Base-by-base conservation (phyloP, 2,329 filamentous ascomycete species). In the Endothia cerciana region DNA sequence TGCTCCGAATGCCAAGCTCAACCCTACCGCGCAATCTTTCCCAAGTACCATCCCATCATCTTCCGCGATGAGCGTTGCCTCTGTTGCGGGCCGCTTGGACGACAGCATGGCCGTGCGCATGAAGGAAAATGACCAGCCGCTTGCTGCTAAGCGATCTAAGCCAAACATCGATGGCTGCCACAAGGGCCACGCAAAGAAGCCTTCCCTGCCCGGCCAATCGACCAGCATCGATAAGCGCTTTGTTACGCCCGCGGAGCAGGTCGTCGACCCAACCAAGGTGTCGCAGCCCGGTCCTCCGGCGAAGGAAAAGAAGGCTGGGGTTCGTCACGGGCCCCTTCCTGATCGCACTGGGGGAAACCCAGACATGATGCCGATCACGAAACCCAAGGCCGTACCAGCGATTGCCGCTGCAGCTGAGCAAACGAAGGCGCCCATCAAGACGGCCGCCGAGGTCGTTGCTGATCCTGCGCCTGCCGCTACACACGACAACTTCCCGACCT, bases 221-320 rank as follows among this genome's bases (percentile, higher is more conserved):
- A 58, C 22, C 1, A 33, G 19, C 36, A 40, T 40, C 22, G 59
- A 67, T 38, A 59, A 65, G 55, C 63, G 65, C 63, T 30, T 67
- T 19, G 22, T 67, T 30, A 65, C 65, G 1, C 65, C 63, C 5
- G 65, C 63, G 17, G 65, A 65, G 47, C 65, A 67, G 65, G 40
- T 62, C 25, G 22, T 63, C n/a, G 63, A 67, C 41, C 43, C 65
- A 7, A 17, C 38, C 10, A 62, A 30, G 17, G 40, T 65, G 11
- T 33, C 60, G 33, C 65, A 67, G 55, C 65, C 65, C 3, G 59
- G 59, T 1, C 65, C 65, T 25, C 63, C 65, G 1, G 25, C 63
- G 2, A 67, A 65, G 59, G 65, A 62, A 19, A 65, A 51, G 30
- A 59, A 57, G 65, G 63, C 41, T 51, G 60, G 36, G 10, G 38